Percentiles rank a stretch among this genome's conserved stretches.
These are phyloP conservation scores for Luvunga scandens DNA, from an alignment of 345 rosid species.

Conservation along the genomic window DNA sequence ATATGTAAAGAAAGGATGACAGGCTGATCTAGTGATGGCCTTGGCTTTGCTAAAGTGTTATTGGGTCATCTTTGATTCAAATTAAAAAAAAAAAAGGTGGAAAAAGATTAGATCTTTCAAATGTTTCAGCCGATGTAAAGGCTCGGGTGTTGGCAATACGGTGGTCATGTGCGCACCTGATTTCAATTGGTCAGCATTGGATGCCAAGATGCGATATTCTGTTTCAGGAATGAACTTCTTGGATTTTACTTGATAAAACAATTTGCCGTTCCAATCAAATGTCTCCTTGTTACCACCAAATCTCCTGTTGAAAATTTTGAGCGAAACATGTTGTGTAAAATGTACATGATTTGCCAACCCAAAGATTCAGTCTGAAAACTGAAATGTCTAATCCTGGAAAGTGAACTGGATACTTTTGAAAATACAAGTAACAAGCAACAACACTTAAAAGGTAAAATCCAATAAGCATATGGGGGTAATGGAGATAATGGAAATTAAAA, in stretches of 20 bases:
- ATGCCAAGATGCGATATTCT: constrained; percentile 12
- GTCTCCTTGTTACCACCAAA: neutral
- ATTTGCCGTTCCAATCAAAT: neutral
- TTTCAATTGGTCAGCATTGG: constrained; percentile 10
- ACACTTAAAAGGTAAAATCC: no score
- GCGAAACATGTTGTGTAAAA: neutral
- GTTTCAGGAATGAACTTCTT: neutral
- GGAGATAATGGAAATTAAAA: no score
- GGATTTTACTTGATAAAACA: neutral
- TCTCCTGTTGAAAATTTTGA: neutral
- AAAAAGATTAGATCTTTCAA: neutral
- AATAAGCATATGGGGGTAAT: no score
- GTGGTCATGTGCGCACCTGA: constrained; percentile 5
- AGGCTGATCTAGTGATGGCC: neutral
- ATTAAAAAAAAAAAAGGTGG: neutral
- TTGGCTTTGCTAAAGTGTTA: neutral
- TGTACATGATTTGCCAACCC: no score
- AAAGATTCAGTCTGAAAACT: no score
- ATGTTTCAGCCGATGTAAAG: neutral
- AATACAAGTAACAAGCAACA: no score
- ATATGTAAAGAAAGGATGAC: neutral
- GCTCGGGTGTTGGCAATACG: neutral
- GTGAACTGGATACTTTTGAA: no score
- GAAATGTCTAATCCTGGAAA: no score
- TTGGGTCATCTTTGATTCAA: constrained; percentile 2